These are phyloP conservation scores for Russula dissimulans DNA, from an alignment of 768 basidiomycete species.

Conservation along the genomic window DNA sequence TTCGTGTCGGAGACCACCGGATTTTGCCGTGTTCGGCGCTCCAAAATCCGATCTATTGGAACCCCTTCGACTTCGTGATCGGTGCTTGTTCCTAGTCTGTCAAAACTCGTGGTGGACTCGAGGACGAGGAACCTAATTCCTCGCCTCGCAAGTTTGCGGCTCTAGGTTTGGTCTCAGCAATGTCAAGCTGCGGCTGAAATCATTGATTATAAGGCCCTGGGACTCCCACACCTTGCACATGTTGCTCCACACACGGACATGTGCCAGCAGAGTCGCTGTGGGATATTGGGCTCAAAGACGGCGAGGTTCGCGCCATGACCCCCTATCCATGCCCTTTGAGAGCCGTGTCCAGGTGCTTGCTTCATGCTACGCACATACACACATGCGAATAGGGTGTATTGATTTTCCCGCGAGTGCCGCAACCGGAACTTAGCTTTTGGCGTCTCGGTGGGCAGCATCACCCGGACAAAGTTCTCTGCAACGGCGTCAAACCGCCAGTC, in stretches of 20 bases:
- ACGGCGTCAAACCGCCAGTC: neutral
- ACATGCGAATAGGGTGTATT: no score
- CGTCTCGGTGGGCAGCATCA: neutral
- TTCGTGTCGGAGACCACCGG: slow-evolving; percentile 5
- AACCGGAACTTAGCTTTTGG: slow-evolving; percentile 5
- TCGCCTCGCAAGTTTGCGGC: neutral
- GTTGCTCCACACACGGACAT: no score
- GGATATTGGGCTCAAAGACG: no score
- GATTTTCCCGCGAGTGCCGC: neutral
- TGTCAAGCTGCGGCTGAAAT: neutral
- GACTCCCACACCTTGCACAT: neutral
- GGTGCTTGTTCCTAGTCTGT: slow-evolving; percentile 16
- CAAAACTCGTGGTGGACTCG: slow-evolving; percentile 16
- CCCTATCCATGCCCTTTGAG: no score
- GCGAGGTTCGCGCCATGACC: no score
- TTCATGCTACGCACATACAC: no score
- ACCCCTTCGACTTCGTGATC: slow-evolving; percentile 15
- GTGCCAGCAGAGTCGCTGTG: no score
- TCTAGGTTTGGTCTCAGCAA: neutral
- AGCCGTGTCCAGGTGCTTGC: no score
- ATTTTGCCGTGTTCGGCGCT: slow-evolving; percentile 2
- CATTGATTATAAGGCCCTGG: neutral
- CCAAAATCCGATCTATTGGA: slow-evolving; percentile 6
- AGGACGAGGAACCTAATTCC: slow-evolving; percentile 3
- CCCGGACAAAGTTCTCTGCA: neutral